Conservation (phyloP, 1,284 basidiomycete species). For the Leccinum fuscescens region DNA sequence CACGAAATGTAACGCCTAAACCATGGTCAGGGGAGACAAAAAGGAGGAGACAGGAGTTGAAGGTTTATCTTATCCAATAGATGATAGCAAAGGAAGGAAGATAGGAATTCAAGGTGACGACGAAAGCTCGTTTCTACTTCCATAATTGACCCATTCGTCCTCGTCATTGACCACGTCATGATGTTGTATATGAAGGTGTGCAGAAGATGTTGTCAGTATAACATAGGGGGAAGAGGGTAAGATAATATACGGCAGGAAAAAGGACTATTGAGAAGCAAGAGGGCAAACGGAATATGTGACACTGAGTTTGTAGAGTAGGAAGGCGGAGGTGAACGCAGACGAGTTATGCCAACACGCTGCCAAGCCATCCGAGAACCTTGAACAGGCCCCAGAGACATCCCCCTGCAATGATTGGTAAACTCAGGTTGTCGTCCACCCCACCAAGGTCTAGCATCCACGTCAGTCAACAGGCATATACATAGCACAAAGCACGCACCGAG, state of each 20-base stretch:
- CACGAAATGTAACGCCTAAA: background rate
- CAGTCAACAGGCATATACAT: slow-evolving; percentile 2
- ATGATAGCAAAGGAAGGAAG: background rate
- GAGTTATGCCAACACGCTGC: slow-evolving; percentile 16
- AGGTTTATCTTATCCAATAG: background rate
- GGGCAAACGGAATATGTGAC: background rate
- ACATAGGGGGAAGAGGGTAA: background rate
- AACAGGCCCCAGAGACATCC: slow-evolving; percentile 76
- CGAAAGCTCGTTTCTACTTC: background rate
- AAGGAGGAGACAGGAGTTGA: background rate
- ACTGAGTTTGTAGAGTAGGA: background rate
- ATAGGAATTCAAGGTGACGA: background rate
- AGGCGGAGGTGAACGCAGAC: background rate
- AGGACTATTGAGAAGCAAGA: background rate
- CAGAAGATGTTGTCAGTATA: background rate
- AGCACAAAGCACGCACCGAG: slow-evolving; percentile 55
- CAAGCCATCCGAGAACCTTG: slow-evolving; percentile 41
- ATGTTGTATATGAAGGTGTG: background rate
- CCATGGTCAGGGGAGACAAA: background rate
- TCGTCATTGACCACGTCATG: slow-evolving; percentile 1
- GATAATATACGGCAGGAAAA: background rate
- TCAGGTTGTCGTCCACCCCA: slow-evolving; percentile 89
- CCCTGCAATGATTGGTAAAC: slow-evolving; percentile 88
- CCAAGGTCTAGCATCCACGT: slow-evolving; percentile 68
- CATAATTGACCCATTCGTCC: background rate